phyloP scores from a whole-genome alignment of 2,329 filamentous ascomycete species.

The Sarocladiaceae sp. region DNA sequence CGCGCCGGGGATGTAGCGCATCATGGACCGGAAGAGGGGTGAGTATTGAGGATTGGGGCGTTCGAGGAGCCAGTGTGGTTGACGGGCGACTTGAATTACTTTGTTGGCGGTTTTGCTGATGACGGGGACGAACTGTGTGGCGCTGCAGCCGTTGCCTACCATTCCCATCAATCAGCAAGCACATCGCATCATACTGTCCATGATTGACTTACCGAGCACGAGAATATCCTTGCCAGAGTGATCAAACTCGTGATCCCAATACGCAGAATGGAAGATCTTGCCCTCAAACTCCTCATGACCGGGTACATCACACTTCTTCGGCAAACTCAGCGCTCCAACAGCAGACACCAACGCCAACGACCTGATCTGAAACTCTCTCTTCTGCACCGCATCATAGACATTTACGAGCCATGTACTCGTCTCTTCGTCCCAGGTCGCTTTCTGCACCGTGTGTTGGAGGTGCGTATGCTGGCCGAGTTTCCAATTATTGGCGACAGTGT shows the following conservation, averaged over 20 bases:
- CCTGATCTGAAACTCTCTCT: slow-evolving; percentile 10
- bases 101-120: slow-evolving; percentile 19
- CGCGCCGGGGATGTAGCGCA: slow-evolving; percentile 35
- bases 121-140: slow-evolving; percentile 20
- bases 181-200: too few species aligned
- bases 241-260: slow-evolving; percentile 22
- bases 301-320: slow-evolving; percentile 18
- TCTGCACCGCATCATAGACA: slow-evolving; percentile 11
- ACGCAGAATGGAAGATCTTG: slow-evolving; percentile 19
- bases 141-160: slow-evolving; percentile 23
- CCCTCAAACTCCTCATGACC: slow-evolving; percentile 18
- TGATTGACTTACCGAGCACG: slow-evolving; percentile 16
- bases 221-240: slow-evolving; percentile 20
- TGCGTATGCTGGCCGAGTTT: slow-evolving; percentile 17
- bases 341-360: slow-evolving; percentile 20
- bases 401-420: slow-evolving; percentile 15
- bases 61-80: slow-evolving; percentile 44
- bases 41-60: slow-evolving; percentile 34
- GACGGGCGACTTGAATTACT: slow-evolving; percentile 44
- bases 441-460: slow-evolving; percentile 16
- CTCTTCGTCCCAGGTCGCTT: slow-evolving; percentile 17
- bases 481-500: slow-evolving; percentile 19
- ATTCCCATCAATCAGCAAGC: not conserved
- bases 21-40: slow-evolving; percentile 32
- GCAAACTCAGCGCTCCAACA: slow-evolving; percentile 19